A percentile compares a stretch with the other conserved stretches of the same genome.
Evolutionary conservation across 2,329 filamentous ascomycete species (phyloP).

Genomic region (Lizonia empirigonia): DNA sequence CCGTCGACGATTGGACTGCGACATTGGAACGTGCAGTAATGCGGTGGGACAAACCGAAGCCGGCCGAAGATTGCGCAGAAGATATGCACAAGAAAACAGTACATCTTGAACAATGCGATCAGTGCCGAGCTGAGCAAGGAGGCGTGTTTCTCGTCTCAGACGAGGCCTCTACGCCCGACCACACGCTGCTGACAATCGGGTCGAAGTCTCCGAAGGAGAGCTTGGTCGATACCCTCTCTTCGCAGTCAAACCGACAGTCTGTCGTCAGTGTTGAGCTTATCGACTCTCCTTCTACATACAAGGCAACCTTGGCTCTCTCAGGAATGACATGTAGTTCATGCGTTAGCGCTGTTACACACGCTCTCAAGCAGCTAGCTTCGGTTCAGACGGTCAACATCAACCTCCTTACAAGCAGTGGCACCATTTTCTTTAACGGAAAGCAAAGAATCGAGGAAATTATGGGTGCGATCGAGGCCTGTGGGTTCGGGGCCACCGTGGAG

Average conservation of each 20-base stretch:
- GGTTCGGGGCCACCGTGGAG: conserved; percentile 50
- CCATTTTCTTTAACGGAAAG: conserved; percentile 56
- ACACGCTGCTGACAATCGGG: conserved; percentile 24
- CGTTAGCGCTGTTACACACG: conserved; percentile 57
- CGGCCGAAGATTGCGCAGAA: conserved; percentile 17
- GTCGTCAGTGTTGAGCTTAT: conserved; percentile 28
- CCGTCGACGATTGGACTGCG: conserved; percentile 35
- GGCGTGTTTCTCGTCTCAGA: conserved; percentile 24
- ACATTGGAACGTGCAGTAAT: conserved; percentile 46
- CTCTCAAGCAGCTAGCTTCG: conserved; percentile 55
- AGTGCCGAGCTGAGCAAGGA: conserved; percentile 41
- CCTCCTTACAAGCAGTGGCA: conserved; percentile 58
- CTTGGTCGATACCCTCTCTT: conserved; percentile 18
- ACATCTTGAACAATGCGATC: conserved; percentile 44
- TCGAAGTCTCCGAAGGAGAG: conserved; percentile 18
- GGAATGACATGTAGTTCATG: conserved; percentile 68
- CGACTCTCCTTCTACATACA: conserved; percentile 20
- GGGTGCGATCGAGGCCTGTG: conserved; percentile 58
- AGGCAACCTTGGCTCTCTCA: conserved; percentile 56
- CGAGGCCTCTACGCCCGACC: conserved; percentile 8
- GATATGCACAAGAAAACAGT: conserved; percentile 39
- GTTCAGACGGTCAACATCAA: conserved; percentile 57
- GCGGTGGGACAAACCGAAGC: conserved; percentile 28
- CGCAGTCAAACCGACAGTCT: conserved; percentile 12
- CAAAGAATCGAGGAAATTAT: conserved; percentile 53